Evolutionary conservation across 2,329 filamentous ascomycete genomes (phyloP).

Genomic region (Ambrosiella beaveri): DNA sequence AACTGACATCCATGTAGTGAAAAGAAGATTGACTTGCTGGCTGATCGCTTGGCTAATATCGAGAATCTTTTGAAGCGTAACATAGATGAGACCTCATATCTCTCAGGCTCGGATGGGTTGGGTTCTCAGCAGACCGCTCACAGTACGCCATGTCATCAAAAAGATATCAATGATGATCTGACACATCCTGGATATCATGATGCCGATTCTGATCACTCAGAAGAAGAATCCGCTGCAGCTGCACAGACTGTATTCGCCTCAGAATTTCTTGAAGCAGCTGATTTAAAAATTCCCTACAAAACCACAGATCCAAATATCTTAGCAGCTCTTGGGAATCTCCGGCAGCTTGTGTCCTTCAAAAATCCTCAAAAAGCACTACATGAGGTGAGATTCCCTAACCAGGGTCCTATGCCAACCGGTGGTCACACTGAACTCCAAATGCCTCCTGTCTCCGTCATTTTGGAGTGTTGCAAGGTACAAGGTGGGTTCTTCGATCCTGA

Average conservation of each 20-base stretch:
- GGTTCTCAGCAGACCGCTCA: conserved; percentile 18
- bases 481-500: background rate
- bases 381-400: conserved; percentile 29
- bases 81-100: background rate
- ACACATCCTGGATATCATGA: background rate
- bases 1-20: conserved; percentile 24
- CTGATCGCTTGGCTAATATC: conserved; percentile 27
- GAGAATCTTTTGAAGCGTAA: conserved; percentile 23
- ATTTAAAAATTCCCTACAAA: conserved; percentile 29
- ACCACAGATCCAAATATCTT: conserved; percentile 33
- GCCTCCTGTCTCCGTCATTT: conserved; percentile 23
- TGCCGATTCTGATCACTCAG: conserved; percentile 18
- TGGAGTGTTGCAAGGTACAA: conserved; percentile 4
- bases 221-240: conserved; percentile 31
- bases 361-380: conserved; percentile 24
- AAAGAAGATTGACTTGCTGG: conserved; percentile 34
- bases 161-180: background rate
- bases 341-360: conserved; percentile 35
- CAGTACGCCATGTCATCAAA: background rate
- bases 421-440: conserved; percentile 35
- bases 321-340: conserved; percentile 32
- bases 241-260: conserved; percentile 36
- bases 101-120: background rate
- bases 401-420: conserved; percentile 28
- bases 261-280: conserved; percentile 37